Evolutionary conservation across 768 basidiomycete genomes (phyloP).

Genomic region (Rossbeevera mucosa): DNA sequence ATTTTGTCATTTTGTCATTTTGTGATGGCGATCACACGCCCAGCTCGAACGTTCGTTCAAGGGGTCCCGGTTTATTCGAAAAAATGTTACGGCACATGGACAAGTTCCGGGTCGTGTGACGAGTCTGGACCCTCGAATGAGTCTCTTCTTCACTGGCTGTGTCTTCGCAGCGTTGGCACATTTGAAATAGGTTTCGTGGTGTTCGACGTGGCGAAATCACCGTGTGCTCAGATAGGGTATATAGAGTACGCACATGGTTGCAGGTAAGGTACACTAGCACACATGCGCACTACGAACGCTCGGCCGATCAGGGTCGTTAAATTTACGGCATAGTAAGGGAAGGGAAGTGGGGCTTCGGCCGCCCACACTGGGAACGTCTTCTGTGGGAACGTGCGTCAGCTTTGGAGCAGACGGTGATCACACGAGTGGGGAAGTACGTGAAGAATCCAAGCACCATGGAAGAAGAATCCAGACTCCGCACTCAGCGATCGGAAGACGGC

Average conservation of each 20-base stretch:
- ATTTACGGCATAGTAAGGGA: background rate
- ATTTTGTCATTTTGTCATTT: no score
- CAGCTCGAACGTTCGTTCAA: background rate
- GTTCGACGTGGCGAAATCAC: background rate
- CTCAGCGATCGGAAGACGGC: conserved; percentile 26
- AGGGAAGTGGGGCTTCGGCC: background rate
- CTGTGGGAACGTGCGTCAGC: background rate
- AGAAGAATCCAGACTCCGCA: no score
- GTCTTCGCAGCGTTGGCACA: background rate
- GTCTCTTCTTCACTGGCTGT: background rate
- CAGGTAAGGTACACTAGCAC: no score
- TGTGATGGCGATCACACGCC: no score
- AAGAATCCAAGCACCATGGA: no score
- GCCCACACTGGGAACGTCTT: background rate
- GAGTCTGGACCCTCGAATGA: background rate
- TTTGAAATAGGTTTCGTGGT: background rate
- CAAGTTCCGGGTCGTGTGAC: background rate
- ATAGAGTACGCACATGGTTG: background rate
- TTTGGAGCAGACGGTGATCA: background rate
- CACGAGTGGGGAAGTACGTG: background rate
- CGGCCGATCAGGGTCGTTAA: no score
- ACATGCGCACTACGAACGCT: no score
- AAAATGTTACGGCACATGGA: background rate
- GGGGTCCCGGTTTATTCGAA: no score
- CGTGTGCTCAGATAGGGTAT: background rate